Base-by-base conservation (phyloP, 2,329 filamentous ascomycete species). In the Pyricularia sp. region DNA sequence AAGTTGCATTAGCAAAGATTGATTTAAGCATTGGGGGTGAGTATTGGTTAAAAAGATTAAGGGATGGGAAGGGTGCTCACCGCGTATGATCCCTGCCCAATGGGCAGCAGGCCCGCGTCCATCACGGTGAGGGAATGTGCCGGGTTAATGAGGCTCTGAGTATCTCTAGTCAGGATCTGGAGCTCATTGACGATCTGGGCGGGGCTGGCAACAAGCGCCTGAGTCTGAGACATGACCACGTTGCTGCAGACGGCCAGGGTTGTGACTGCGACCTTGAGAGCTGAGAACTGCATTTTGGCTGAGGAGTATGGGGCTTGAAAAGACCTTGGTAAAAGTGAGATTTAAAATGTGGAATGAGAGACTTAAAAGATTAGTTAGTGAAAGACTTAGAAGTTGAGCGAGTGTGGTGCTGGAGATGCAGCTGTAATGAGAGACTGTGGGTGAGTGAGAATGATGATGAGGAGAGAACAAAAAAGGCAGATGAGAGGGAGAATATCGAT, bases 31-130 rank as follows among this genome's bases (percentile, higher is more conserved):
- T 9, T 11, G 9, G 31, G 10, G 10, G 31, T 1, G 2, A 9
- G 4, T 9, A 9, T 33, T 33, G 31, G 31, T 11, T 9, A 9
- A 10, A 33, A 33, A 61, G 5, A 26, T 3, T 31, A n/a, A 6
- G 4, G 14, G 26, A 17, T 65, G 69, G 69, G 30, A 28, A 11
- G 70, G 33, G 3, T 36, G 2, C 74, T 69, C 71, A 77, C 76
- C 4, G 77, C 75, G 70, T 77, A 75, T 2, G 75, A 76, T 2
- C 77, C 77, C 31, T 69, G 72, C 20, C 76, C 76, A 11, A 74
- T 65, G 10, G 73, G 2, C 9, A 77, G 68, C 20, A 78, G 69
- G 3, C 73, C 72, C 0, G 71, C 74, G 55, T 74, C 77, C 68
- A 76, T 0, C n/a, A 75, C 4, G 42, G 55, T 73, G 66, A 79